A percentile compares a stretch with the other conserved stretches of the same genome.
Conservation (phyloP, 31 red algal species). For the Endocladia muricata region DNA sequence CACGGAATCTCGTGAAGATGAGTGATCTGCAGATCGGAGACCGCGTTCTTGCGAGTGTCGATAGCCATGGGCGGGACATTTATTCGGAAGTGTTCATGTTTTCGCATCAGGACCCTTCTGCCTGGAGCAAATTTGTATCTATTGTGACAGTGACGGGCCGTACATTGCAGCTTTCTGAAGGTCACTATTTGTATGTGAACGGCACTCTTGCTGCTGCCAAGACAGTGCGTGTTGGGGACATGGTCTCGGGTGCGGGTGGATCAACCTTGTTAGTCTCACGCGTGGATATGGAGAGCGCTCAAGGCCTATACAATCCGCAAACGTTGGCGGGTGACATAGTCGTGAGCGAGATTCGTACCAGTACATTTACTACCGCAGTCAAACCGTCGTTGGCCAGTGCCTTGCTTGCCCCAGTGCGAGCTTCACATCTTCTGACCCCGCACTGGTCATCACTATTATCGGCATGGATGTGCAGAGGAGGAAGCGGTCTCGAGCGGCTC, state of each 20-base stretch:
- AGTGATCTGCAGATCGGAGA: constrained; percentile 63
- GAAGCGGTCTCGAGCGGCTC: neutral
- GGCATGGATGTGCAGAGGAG: neutral
- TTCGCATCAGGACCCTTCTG: constrained; percentile 24
- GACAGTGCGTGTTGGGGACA: constrained; percentile 20
- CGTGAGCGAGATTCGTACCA: constrained; percentile 40
- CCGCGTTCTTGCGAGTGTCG: constrained; percentile 22
- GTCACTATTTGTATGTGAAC: constrained; percentile 47
- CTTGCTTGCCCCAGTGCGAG: constrained; percentile 41
- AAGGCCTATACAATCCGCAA: constrained; percentile 65
- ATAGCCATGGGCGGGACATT: neutral
- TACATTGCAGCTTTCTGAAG: constrained; percentile 17
- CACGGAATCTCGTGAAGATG: constrained; percentile 37
- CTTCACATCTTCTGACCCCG: neutral
- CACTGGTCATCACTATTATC: neutral
- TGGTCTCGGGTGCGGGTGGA: neutral
- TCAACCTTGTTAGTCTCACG: neutral
- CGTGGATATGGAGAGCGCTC: neutral
- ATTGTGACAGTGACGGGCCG: constrained; percentile 27
- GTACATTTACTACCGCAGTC: constrained; percentile 53
- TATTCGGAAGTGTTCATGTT: constrained; percentile 65
- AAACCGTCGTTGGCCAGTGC: constrained; percentile 26
- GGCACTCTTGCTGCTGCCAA: neutral
- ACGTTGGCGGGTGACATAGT: constrained; percentile 43
- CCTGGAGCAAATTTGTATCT: neutral